phyloP scores from a whole-genome alignment of 139 green algal species.

The Tetraselmis chui region DNA sequence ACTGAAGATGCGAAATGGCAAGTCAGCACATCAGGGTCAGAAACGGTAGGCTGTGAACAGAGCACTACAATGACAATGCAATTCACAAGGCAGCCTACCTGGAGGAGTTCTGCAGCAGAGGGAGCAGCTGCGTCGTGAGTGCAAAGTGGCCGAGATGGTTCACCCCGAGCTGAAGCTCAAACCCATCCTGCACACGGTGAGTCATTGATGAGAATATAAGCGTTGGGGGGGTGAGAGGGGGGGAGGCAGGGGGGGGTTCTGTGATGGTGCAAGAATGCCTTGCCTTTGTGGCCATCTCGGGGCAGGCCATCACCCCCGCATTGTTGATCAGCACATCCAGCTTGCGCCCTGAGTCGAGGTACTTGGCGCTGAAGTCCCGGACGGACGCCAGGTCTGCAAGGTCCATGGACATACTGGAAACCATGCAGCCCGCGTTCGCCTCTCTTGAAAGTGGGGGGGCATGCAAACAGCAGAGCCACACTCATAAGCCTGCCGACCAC shows the following conservation, averaged over 20 bases:
- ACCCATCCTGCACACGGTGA: conserved; percentile 56
- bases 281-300: conserved; percentile 43
- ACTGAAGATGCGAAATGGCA: conserved; percentile 3
- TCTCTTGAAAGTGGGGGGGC: too few species aligned
- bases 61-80: background rate
- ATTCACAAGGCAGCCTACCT: too few species aligned
- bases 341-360: conserved; percentile 1
- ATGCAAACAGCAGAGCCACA: too few species aligned
- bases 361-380: conserved; percentile 15
- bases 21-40: too few species aligned
- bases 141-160: conserved; percentile 76
- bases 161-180: conserved; percentile 58
- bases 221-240: too few species aligned
- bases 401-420: too few species aligned
- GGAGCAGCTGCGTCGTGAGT: conserved; percentile 60
- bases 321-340: conserved; percentile 26
- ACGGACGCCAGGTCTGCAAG: conserved; percentile 26
- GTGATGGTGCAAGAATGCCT: too few species aligned
- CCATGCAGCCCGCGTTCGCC: too few species aligned
- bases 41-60: too few species aligned
- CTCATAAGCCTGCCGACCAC: too few species aligned
- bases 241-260: too few species aligned
- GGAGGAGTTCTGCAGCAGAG: conserved; percentile 34
- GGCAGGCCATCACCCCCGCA: conserved; percentile 70
- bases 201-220: too few species aligned